Evolutionary conservation across 225 moss, liverwort and hornwort species (phyloP), one percentile per base, ranked within the genome.

Genomic region (Physcomitrium patens): DNA sequence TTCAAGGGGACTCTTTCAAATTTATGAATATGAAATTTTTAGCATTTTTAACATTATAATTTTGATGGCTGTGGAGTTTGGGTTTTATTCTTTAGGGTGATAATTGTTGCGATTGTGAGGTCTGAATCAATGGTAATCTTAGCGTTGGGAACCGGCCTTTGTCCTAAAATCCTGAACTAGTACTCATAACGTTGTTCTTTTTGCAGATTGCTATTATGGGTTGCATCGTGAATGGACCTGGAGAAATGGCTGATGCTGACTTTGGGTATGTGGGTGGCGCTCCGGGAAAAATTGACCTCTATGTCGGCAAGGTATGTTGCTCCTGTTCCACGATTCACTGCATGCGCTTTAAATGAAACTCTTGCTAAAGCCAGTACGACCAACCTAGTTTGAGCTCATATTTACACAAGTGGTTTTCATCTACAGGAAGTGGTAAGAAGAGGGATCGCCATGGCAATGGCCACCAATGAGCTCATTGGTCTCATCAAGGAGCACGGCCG

Each of bases 171-270:
- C 22, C 9, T 24, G 12, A n/a, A 37, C 41, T 60, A 24, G 20
- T 5, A 2, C 19, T 76, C 64, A 15, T 49, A 7, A 19, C 66
- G 12, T 47, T 5, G 13, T 62, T 24, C 67, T 51, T 78, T 45
- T 15, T 42, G 77, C 81, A 96, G 96, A 99, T 99, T 78, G 97
- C 97, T 23, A 99, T 99, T 45, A 99, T 99, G 94, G 94, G 97
- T 49, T 99, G 97, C 69, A 99, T 99, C 45, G 97, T 99, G 31
- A 99, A 99, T 53, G 97, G 97, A 56, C 97, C 97, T 31, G 97
- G 97, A 84, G 97, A 99, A 81, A 99, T 99, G 97, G 97, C 97
- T 69, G 97, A 95, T 79, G 97, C 97, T 20, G 97, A 99, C 73
- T 99, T 99, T 70, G 97, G 97, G 41, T 99, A 99, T 59, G 97